phyloP scores from a whole-genome alignment of 2,329 filamentous ascomycete genomes.

The Hypocrella siamensis region DNA sequence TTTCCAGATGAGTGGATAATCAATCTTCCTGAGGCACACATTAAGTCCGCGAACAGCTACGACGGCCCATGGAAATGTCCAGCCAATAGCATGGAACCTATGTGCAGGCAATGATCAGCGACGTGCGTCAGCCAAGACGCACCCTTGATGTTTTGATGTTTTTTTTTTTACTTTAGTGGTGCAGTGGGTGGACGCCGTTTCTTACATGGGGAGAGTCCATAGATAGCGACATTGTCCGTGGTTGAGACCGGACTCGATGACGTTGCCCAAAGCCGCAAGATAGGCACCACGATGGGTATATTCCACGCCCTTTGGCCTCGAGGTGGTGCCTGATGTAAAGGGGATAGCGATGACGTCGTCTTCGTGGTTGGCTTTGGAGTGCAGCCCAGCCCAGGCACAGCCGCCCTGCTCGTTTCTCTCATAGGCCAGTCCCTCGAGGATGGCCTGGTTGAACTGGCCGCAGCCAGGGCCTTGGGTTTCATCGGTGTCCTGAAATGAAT shows the following conservation, averaged over 20 bases:
- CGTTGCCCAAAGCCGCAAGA: slow-evolving; percentile 67
- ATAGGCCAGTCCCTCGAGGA: slow-evolving; percentile 62
- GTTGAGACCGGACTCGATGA: slow-evolving; percentile 80
- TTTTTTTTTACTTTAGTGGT: too few species aligned
- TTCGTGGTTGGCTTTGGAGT: slow-evolving; percentile 56
- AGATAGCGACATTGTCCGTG: slow-evolving; percentile 63
- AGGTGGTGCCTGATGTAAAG: slow-evolving; percentile 89
- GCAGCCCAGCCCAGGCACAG: slow-evolving; percentile 63
- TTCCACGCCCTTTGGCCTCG: slow-evolving; percentile 80
- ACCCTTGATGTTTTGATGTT: too few species aligned
- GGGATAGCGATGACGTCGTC: slow-evolving; percentile 73
- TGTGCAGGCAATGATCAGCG: neutral
- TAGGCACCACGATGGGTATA: slow-evolving; percentile 84
- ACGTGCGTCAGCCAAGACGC: too few species aligned
- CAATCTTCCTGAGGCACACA: slow-evolving; percentile 86
- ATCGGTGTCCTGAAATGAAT: slow-evolving; percentile 53
- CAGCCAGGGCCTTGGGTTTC: slow-evolving; percentile 54
- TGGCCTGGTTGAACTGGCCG: slow-evolving; percentile 70
- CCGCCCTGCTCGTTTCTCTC: slow-evolving; percentile 50
- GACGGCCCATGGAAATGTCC: slow-evolving; percentile 89
- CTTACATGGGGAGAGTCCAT: slow-evolving; percentile 83
- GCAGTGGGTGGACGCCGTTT: too few species aligned
- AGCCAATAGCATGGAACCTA: slow-evolving; percentile 53
- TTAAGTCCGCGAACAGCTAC: slow-evolving; percentile 89
- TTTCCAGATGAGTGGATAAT: slow-evolving; percentile 86